phyloP scores from a whole-genome alignment of 192 early-diverging fungal genomes.

The Chytriomyces hyalinus region DNA sequence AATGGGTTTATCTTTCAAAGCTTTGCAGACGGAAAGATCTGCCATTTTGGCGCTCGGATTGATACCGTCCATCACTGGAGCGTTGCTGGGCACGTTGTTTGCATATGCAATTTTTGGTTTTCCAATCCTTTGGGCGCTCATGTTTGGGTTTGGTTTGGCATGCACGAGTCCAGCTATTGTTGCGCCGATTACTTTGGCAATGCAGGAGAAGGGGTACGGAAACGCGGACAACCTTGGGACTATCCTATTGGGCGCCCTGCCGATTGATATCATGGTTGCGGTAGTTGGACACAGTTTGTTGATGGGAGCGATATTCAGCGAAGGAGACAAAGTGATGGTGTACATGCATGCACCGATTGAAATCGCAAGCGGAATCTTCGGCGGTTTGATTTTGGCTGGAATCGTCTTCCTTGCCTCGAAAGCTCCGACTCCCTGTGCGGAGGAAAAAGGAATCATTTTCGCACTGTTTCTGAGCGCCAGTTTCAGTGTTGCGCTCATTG shows the following conservation, averaged over 20 bases:
- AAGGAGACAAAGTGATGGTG: not conserved
- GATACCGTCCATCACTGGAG: slow-evolving; percentile 8
- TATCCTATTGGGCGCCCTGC: not conserved
- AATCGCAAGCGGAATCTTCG: not conserved
- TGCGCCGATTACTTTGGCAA: not conserved
- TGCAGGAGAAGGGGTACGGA: slow-evolving; percentile 6
- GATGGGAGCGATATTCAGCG: not conserved
- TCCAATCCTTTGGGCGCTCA: not conserved
- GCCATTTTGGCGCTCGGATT: not conserved
- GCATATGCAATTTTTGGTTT: not conserved
- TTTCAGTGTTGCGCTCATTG: not conserved
- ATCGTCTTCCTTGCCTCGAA: not conserved
- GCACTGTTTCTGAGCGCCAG: not conserved
- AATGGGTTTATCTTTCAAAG: slow-evolving; percentile 3
- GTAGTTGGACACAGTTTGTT: not conserved
- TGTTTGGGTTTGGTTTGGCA: slow-evolving; percentile 7
- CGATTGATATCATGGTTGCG: slow-evolving; percentile 7
- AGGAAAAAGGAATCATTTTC: not conserved
- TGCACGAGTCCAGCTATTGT: slow-evolving; percentile 2
- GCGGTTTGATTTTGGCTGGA: not conserved
- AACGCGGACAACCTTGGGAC: not conserved
- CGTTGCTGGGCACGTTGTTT: slow-evolving; percentile 1
- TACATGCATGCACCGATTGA: slow-evolving; percentile 8
- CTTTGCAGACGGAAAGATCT: not conserved
- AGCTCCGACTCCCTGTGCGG: not conserved